Percentiles rank a stretch among this genome's conserved stretches.
phyloP scores from a whole-genome alignment of 345 rosid genomes.

The Turritis glabra region DNA sequence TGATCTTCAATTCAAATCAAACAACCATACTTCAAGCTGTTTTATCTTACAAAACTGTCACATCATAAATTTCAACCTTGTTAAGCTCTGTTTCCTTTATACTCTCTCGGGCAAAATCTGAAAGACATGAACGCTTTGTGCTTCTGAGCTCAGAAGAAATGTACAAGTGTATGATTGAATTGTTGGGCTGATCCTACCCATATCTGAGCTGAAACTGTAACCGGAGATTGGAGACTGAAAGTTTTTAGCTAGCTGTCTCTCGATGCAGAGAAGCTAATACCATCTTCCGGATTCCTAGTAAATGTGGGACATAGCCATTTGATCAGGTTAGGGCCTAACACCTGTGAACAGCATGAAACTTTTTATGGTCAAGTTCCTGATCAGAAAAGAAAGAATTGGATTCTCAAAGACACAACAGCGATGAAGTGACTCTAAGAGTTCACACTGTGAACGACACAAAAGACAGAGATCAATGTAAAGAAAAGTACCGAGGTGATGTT shows the following conservation, averaged over 20 bases:
- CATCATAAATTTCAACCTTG: not conserved
- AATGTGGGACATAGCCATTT: conserved; percentile 80
- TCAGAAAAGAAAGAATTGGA: not conserved
- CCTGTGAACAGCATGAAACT: conserved; percentile 47
- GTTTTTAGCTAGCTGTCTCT: conserved; percentile 43
- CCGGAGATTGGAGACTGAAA: not conserved
- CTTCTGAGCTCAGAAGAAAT: conserved; percentile 23
- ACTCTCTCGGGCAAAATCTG: not conserved
- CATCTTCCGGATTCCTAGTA: conserved; percentile 65
- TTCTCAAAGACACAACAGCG: not conserved
- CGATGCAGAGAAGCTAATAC: conserved; percentile 52
- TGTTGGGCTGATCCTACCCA: conserved; percentile 15
- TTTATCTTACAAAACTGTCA: conserved; percentile 23
- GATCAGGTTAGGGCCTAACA: conserved; percentile 70
- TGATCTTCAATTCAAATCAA: not conserved
- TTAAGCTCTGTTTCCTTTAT: not conserved
- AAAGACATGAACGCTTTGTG: not conserved
- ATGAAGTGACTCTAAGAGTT: conserved; percentile 8
- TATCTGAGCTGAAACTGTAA: not conserved
- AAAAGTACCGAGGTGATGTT: conserved; percentile 60
- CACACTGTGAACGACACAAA: not conserved
- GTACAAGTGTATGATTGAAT: conserved; percentile 29
- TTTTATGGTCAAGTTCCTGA: conserved; percentile 13
- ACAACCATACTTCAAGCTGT: not conserved
- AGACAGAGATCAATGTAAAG: conserved; percentile 14